Conservation (phyloP, 495 filamentous ascomycete species). For the Endocarpon pusillum region DNA sequence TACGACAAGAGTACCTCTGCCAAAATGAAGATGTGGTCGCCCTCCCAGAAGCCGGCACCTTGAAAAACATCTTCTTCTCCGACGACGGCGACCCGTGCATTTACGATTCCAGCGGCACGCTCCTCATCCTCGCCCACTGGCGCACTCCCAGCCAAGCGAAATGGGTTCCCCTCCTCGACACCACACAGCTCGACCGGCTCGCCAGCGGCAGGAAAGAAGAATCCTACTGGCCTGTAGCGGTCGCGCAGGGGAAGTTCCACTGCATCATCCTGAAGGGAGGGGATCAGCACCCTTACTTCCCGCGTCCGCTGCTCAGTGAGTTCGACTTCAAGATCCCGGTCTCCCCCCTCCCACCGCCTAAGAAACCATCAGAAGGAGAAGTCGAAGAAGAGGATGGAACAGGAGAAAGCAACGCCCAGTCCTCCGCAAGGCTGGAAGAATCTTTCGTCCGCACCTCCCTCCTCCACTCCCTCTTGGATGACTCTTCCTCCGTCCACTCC, state of each 20-base stretch:
- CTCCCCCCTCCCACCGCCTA: conserved; percentile 30
- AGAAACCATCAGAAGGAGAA: conserved; percentile 12
- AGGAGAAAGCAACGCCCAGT: conserved; percentile 16
- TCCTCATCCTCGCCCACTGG: conserved; percentile 84
- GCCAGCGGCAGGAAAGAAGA: conserved; percentile 73
- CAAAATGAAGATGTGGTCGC: conserved; percentile 87
- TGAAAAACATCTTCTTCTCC: conserved; percentile 81
- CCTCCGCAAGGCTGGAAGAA: conserved; percentile 47
- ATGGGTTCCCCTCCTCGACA: conserved; percentile 88
- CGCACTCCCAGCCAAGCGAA: conserved; percentile 63
- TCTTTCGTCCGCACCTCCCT: conserved; percentile 58
- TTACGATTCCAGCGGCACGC: conserved; percentile 76
- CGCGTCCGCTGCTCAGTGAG: conserved; percentile 75
- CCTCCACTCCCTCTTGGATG: conserved; percentile 50
- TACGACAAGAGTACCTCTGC: conserved; percentile 80
- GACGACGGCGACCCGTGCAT: conserved; percentile 82
- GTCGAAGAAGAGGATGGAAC: conserved; percentile 20
- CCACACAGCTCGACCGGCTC: conserved; percentile 61
- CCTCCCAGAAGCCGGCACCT: conserved; percentile 46
- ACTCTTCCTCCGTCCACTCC: conserved; percentile 41
- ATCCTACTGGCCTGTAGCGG: conserved; percentile 87
- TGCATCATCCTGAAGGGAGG: conserved; percentile 97
- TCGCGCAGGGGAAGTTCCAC: conserved; percentile 83
- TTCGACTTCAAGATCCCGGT: conserved; percentile 85
- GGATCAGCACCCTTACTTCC: conserved; percentile 89